Percentiles rank a stretch among this genome's conserved stretches.
phyloP scores from a whole-genome alignment of 306 rosid species.

The Quercus aquifolioides region DNA sequence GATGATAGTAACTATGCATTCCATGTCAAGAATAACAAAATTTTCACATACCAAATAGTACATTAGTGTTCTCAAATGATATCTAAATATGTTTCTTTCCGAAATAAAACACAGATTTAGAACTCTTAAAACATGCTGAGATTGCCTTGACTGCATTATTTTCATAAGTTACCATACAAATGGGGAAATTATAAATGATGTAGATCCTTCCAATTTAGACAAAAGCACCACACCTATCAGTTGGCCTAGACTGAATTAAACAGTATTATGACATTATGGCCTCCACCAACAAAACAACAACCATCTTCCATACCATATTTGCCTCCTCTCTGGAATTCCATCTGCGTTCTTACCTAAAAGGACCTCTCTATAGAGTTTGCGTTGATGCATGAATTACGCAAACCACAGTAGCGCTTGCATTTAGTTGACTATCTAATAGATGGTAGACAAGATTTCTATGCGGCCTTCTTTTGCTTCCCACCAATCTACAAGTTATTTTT shows the following conservation, averaged over 20 bases:
- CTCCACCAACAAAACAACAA: background rate
- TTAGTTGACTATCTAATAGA: background rate
- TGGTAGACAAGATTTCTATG: constrained; percentile 5
- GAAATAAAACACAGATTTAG: too few species aligned
- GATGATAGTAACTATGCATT: too few species aligned
- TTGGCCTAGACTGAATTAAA: background rate
- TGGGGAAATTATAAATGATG: too few species aligned
- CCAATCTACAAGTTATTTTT: constrained; percentile 55
- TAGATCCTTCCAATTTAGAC: background rate
- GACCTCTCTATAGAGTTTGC: background rate
- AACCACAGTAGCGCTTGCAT: background rate
- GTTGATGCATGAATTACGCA: background rate
- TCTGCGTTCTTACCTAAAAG: too few species aligned
- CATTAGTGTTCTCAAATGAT: too few species aligned
- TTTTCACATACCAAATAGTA: too few species aligned
- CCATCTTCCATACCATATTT: background rate
- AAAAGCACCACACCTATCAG: background rate
- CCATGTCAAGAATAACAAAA: too few species aligned
- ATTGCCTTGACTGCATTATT: too few species aligned
- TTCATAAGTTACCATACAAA: too few species aligned
- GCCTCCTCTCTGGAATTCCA: background rate
- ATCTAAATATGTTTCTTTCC: too few species aligned
- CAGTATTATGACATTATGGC: background rate
- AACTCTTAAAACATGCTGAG: too few species aligned
- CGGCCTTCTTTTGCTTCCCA: constrained; percentile 61